phyloP scores from a whole-genome alignment of 1,284 basidiomycete genomes.

The Papiliotrema nemorosa region DNA sequence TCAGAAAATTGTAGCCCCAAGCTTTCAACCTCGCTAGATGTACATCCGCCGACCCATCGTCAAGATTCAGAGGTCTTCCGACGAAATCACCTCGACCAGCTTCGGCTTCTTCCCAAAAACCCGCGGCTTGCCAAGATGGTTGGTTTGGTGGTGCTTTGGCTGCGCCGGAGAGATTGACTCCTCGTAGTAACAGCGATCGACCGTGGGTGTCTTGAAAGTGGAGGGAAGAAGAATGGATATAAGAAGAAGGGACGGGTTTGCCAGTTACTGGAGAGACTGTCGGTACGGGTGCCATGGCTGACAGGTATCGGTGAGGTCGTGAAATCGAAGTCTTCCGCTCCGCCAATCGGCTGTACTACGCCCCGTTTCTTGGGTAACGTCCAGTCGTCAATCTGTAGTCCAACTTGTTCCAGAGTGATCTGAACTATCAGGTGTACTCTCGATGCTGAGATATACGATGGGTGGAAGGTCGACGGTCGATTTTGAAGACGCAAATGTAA shows the following conservation, averaged over 20 bases:
- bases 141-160: slow-evolving; percentile 74
- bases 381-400: no score
- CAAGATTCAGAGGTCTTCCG: slow-evolving; percentile 70
- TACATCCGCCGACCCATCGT: slow-evolving; percentile 50
- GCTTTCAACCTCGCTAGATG: slow-evolving; percentile 79
- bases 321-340: background rate
- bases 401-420: no score
- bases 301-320: background rate
- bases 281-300: slow-evolving; percentile 39
- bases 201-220: slow-evolving; percentile 82
- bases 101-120: slow-evolving; percentile 87
- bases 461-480: background rate
- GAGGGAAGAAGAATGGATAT: slow-evolving; percentile 63
- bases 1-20: slow-evolving; percentile 94
- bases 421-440: no score
- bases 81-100: slow-evolving; percentile 65
- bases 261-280: slow-evolving; percentile 67
- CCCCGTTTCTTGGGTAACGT: no score
- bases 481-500: background rate
- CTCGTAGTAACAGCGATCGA: slow-evolving; percentile 79
- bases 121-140: slow-evolving; percentile 65
- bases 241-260: slow-evolving; percentile 48
- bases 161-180: slow-evolving; percentile 87
- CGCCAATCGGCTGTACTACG: no score
- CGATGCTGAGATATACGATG: no score